Base-by-base conservation (phyloP, 1,284 basidiomycete species). In the Volvariella surrecta region DNA sequence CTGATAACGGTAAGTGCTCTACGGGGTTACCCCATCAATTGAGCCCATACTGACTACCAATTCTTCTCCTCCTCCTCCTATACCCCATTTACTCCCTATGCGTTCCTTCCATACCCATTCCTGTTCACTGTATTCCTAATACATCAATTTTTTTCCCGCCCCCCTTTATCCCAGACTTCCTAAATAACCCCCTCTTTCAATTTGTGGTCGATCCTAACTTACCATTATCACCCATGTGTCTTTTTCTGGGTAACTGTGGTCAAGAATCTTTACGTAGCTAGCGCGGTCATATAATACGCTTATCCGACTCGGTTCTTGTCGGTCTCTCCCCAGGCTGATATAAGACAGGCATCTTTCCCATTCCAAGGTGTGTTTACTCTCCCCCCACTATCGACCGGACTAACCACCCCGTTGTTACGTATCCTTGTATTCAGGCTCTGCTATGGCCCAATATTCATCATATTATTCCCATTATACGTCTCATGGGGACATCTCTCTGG, bases 321-420 rank as follows among this genome's bases (percentile, higher is more conserved):
- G 46, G 50, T 53, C 48, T 52, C 54, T 54, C 45, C 48, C 47
- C 46, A 49, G 40, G 31, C 47, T 43, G 43, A 52, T 57, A 57
- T 57, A 58, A 54, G 53, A 32, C 39, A 46, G 42, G 28, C 31
- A 32, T 28, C 15, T 32, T 40, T 15, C 20, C 30, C 16, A 17
- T 37, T 22, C 21, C 42, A 15, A 11, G 37, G 28, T 40, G 37
- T 22, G 21, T 22, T 21, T 44, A 42, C 39, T 39, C 16, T 37
- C 31, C 37, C 38, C 37, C 45, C 30, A 34, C 47, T 51, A 47
- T 37, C 45, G 43, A 39, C 37, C 41, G n/a, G 11, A 28, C 16
- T 7, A 28, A 28, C 6, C 24, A 6, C 24, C 11, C 24, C 6
- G 6, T 28, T 28, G 11, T 6, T 28, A 28, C 24, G 6, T 28